phyloP scores from a whole-genome alignment of 2,329 filamentous ascomycete genomes.

The Paraconiothyrium sp. region DNA sequence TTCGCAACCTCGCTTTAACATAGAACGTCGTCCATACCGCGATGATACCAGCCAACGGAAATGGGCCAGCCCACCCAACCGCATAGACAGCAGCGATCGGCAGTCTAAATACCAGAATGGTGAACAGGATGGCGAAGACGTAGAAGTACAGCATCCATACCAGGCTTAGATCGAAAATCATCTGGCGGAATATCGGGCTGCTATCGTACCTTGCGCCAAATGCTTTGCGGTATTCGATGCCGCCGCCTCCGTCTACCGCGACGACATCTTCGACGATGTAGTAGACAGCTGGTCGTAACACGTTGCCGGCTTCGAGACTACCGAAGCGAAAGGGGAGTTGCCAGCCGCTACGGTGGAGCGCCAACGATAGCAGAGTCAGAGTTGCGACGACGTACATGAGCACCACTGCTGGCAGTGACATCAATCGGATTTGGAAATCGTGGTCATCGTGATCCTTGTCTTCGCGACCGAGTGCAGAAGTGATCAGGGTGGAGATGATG shows the following conservation, averaged over 20 bases:
- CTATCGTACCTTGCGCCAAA: background rate
- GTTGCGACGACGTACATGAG: slow-evolving; percentile 4
- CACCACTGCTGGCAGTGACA: background rate
- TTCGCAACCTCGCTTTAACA: background rate
- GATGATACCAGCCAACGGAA: background rate
- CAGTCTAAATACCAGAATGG: background rate
- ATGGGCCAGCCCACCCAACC: slow-evolving; percentile 4
- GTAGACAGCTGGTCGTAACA: background rate
- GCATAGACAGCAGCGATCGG: background rate
- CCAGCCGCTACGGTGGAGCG: background rate
- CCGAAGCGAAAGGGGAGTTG: background rate
- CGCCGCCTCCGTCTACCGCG: background rate
- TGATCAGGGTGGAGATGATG: background rate
- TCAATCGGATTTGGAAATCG: background rate
- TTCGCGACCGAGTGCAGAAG: background rate
- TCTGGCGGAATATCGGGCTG: background rate
- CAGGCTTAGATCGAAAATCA: background rate
- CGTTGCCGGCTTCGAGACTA: background rate
- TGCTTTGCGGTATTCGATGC: slow-evolving; percentile 1
- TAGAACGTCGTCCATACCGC: background rate
- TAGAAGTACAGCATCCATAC: slow-evolving; percentile 2
- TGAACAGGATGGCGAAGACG: background rate
- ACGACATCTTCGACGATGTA: slow-evolving; percentile 5
- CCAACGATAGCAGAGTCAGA: background rate
- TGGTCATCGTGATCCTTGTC: background rate